phyloP scores from a whole-genome alignment of 768 basidiomycete genomes.

The Macrolepiota fuliginosa region DNA sequence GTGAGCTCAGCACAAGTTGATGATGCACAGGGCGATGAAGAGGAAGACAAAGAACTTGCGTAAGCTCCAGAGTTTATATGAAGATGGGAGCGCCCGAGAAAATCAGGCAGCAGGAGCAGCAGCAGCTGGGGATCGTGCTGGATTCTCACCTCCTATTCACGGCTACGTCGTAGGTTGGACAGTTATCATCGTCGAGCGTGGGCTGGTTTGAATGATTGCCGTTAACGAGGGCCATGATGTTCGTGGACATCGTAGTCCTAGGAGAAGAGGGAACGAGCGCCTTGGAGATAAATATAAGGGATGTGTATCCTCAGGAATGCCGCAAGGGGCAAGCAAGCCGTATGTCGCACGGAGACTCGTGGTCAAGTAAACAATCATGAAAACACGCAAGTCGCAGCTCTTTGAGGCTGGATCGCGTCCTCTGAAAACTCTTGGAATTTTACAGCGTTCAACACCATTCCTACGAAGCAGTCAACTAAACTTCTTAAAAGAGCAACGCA shows the following conservation, averaged over 20 bases:
- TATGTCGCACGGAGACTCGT: too few relatives aligned
- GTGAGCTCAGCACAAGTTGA: background rate
- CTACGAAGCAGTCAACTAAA: too few relatives aligned
- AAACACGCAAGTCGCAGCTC: too few relatives aligned
- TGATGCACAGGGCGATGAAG: background rate
- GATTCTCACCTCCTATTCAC: slow-evolving; percentile 37
- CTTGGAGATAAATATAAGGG: background rate
- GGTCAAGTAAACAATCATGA: background rate
- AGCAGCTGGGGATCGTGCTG: background rate
- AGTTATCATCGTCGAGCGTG: slow-evolving; percentile 28
- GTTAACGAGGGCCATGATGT: slow-evolving; percentile 13
- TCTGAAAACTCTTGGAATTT: too few relatives aligned
- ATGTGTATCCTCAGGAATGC: background rate
- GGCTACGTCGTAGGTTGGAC: slow-evolving; percentile 38
- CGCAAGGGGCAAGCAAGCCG: too few relatives aligned
- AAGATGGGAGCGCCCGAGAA: slow-evolving; percentile 17
- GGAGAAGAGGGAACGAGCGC: slow-evolving; percentile 10
- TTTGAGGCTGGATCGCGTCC: too few relatives aligned
- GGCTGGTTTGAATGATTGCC: slow-evolving; percentile 4
- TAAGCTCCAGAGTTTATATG: slow-evolving; percentile 15
- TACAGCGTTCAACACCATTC: too few relatives aligned
- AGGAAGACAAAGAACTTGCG: background rate
- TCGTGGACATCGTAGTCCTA: slow-evolving; percentile 10
- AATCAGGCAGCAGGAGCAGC: background rate
- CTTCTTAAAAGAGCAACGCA: too few relatives aligned